Base-by-base conservation (phyloP, 805 yeast genomes). In the Kodamaea kakaduensis region DNA sequence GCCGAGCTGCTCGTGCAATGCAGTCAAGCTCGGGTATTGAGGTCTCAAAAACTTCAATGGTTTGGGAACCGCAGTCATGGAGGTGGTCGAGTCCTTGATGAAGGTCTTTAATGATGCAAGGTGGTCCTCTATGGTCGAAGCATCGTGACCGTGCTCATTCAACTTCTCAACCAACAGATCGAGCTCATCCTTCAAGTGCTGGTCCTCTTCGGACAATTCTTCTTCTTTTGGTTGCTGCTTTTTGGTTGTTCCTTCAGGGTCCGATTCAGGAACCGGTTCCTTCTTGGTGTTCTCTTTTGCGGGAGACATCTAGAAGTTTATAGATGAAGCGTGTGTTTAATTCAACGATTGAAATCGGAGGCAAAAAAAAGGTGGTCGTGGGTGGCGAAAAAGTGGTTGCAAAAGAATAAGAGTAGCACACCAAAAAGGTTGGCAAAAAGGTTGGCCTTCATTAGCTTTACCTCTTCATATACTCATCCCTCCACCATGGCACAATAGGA, bases 61-160 rank as follows among this genome's bases (percentile, higher is more conserved):
- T 61, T 93, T 93, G 24, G 99, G 99, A 34, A 93, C 98, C 3
- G 99, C 99, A 2, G 98, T 93, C 97, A 93, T 93, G 6, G 97
- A 89, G 24, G 96, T 85, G 3, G 99, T 93, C 9, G 97, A 84
- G 37, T 93, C 94, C 46, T 86, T 78, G 51, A 93, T 89, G 50
- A 77, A 77, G 32, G 71, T 75, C 54, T 87, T 88, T 58, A 93
- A 73, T 34, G 80, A 70, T 26, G 71, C 70, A 48, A 93, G 70
- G n/a, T 87, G 73, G 9, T 77, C 64, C 22, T 62, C 61, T 54
- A 85, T 84, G 14, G 77, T 63, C 13, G 64, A 56, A n/a, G 42
- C 50, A 6, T 49, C 31, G 31, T 68, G 50, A 41, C 72, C 69
- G 2, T 75, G 57, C 44, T 79, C 88, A 41, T 63, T 63, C 43